These are phyloP conservation scores for Decorospora gaudefroyi DNA, from an alignment of 2,329 filamentous ascomycete genomes.

Conservation along the genomic window DNA sequence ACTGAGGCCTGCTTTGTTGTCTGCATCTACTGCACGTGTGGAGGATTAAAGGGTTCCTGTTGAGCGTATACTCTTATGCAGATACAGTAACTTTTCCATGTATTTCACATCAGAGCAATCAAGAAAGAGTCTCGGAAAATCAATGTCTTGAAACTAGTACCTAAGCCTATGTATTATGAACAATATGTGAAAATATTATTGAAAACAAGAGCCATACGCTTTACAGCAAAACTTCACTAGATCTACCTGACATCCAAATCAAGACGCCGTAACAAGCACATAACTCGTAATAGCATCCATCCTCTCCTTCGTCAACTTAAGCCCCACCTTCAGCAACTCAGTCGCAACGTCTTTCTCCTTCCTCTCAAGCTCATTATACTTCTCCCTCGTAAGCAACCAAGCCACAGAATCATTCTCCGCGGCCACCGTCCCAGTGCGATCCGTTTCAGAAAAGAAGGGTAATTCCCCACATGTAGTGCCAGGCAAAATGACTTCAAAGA, in stretches of 20 bases:
- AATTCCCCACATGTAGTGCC: slow-evolving; percentile 95
- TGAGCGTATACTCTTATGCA: too few species aligned
- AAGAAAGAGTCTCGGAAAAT: too few species aligned
- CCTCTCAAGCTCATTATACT: slow-evolving; percentile 73
- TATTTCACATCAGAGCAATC: too few species aligned
- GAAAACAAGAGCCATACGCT: too few species aligned
- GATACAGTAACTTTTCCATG: too few species aligned
- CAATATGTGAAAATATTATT: too few species aligned
- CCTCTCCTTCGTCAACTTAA: slow-evolving; percentile 92
- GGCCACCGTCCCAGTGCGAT: slow-evolving; percentile 81
- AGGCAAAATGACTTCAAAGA: slow-evolving; percentile 89
- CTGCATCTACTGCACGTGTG: background rate
- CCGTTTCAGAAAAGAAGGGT: slow-evolving; percentile 92
- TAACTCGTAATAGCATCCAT: slow-evolving; percentile 70
- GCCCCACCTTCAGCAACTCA: slow-evolving; percentile 81
- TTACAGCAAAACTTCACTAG: background rate
- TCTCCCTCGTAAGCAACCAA: slow-evolving; percentile 75
- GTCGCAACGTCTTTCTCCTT: slow-evolving; percentile 76
- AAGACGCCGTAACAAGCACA: slow-evolving; percentile 45
- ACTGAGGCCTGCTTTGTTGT: slow-evolving; percentile 2
- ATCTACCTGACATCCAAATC: background rate
- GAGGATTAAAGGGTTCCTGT: slow-evolving; percentile 6
- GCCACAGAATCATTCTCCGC: slow-evolving; percentile 80
- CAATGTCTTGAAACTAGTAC: too few species aligned
- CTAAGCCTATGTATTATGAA: too few species aligned